Evolutionary conservation across 169 alveolate genomes (phyloP).

Genomic region (Eimeria maxima): DNA sequence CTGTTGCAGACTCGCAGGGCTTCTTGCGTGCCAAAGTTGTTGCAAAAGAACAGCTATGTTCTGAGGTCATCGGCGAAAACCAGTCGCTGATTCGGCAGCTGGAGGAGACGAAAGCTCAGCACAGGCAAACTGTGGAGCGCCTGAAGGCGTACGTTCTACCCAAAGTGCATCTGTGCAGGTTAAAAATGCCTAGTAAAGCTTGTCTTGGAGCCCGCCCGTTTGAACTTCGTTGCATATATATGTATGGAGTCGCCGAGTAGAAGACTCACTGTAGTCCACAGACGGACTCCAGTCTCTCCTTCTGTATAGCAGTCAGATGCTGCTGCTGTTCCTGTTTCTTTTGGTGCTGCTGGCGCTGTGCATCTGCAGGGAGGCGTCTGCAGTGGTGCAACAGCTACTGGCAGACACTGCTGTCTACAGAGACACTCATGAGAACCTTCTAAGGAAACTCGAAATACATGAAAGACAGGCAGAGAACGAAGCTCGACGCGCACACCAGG

Average conservation of each 20-base stretch:
- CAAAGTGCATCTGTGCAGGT: too few species aligned
- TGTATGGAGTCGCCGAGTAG: too few species aligned
- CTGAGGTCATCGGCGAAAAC: constrained; percentile 54
- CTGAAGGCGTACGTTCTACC: constrained; percentile 34
- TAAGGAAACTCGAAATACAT: not conserved
- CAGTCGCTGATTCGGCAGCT: constrained; percentile 43
- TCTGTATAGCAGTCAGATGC: not conserved
- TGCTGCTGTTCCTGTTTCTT: not conserved
- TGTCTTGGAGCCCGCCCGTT: too few species aligned
- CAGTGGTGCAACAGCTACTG: constrained; percentile 65
- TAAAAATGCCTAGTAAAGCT: too few species aligned
- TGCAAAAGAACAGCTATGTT: constrained; percentile 66
- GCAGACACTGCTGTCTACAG: constrained; percentile 70
- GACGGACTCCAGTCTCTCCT: not conserved
- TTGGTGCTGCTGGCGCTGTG: not conserved
- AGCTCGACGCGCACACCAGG: constrained; percentile 40
- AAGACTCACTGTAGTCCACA: not conserved
- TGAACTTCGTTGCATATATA: too few species aligned
- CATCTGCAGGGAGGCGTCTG: constrained; percentile 43
- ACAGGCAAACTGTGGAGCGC: constrained; percentile 34
- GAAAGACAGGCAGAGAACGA: constrained; percentile 24
- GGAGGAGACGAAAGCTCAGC: constrained; percentile 31
- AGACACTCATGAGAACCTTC: constrained; percentile 51
- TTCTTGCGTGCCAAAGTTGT: constrained; percentile 62
- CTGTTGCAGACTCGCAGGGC: constrained; percentile 61